phyloP scores from a whole-genome alignment of 352 stramenopile species.

The Globisporangium camurandrum region DNA sequence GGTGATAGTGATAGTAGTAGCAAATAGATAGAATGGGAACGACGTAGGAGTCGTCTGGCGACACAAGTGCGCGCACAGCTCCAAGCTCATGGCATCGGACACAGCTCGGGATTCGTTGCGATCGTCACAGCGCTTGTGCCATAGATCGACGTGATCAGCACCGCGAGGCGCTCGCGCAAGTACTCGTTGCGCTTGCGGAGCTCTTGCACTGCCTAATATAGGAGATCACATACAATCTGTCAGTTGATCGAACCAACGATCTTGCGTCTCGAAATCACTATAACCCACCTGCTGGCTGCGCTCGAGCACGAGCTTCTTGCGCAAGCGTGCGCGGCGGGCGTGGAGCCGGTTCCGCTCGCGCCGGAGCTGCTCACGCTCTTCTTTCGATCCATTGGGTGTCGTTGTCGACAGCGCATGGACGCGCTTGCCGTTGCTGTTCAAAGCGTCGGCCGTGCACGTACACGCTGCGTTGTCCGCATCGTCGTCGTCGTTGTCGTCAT shows the following conservation, averaged over 20 bases:
- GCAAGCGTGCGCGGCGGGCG: slow-evolving; percentile 56
- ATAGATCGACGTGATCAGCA: slow-evolving; percentile 64
- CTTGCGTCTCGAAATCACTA: not conserved
- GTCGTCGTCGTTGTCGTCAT: slow-evolving; percentile 20
- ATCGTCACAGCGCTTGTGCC: slow-evolving; percentile 10
- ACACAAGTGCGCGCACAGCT: slow-evolving; percentile 6
- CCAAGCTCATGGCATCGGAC: not conserved
- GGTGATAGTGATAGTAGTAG: slow-evolving; percentile 1
- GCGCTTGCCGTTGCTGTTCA: slow-evolving; percentile 37
- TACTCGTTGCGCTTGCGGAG: slow-evolving; percentile 55
- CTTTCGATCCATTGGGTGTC: slow-evolving; percentile 42
- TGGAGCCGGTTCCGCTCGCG: slow-evolving; percentile 72
- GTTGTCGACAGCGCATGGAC: slow-evolving; percentile 17
- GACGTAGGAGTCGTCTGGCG: not conserved
- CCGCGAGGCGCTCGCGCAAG: slow-evolving; percentile 43
- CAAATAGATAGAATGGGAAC: slow-evolving; percentile 4
- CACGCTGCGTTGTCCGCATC: slow-evolving; percentile 2
- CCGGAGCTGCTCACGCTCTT: slow-evolving; percentile 62
- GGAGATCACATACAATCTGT: slow-evolving; percentile 1
- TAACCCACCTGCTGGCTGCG: slow-evolving; percentile 58
- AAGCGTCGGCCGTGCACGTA: slow-evolving; percentile 11
- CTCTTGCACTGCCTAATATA: slow-evolving; percentile 43
- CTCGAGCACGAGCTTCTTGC: slow-evolving; percentile 78
- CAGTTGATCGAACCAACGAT: not conserved
- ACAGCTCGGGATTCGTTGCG: not conserved